phyloP scores from a whole-genome alignment of 2,329 filamentous ascomycete genomes.

The Aspergillus sp. region DNA sequence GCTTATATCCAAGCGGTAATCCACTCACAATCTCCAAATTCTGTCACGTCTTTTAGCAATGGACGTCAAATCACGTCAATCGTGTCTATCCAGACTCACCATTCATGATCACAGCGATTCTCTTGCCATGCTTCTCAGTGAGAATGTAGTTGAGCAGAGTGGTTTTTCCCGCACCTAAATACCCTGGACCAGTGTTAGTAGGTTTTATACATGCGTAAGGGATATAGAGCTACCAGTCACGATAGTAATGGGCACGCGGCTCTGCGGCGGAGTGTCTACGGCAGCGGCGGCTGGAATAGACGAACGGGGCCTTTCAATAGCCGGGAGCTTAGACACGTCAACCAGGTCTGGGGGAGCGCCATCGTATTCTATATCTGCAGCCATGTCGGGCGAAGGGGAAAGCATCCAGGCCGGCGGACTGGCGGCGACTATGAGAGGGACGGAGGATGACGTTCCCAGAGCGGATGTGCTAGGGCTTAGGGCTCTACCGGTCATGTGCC shows the following conservation, averaged over 20 bases:
- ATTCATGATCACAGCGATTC: slow-evolving; percentile 95
- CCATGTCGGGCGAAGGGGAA: slow-evolving; percentile 8
- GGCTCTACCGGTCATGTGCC: slow-evolving; percentile 19
- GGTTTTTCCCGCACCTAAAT: slow-evolving; percentile 91
- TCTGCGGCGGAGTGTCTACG: slow-evolving; percentile 15
- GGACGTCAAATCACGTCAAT: not conserved
- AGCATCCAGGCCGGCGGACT: not conserved
- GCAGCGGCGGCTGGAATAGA: slow-evolving; percentile 17
- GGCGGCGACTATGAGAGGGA: slow-evolving; percentile 1
- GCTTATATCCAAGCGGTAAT: too few relatives aligned
- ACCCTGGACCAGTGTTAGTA: slow-evolving; percentile 50
- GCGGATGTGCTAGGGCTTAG: slow-evolving; percentile 24
- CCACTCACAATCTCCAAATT: slow-evolving; percentile 68
- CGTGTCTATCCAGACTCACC: slow-evolving; percentile 39
- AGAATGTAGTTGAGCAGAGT: slow-evolving; percentile 93
- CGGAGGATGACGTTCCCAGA: slow-evolving; percentile 5
- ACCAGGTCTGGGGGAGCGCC: slow-evolving; percentile 37
- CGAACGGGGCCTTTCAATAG: slow-evolving; percentile 12
- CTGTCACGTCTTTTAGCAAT: slow-evolving; percentile 35
- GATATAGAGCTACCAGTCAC: slow-evolving; percentile 34
- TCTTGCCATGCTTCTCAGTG: slow-evolving; percentile 91
- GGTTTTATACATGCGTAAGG: not conserved
- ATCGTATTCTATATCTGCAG: slow-evolving; percentile 29
- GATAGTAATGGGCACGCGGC: slow-evolving; percentile 42
- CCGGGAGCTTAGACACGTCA: slow-evolving; percentile 25